Percentiles rank a stretch among this genome's conserved stretches.
Conservation (phyloP, 441 rosid genomes). For the Syzygium malaccense region DNA sequence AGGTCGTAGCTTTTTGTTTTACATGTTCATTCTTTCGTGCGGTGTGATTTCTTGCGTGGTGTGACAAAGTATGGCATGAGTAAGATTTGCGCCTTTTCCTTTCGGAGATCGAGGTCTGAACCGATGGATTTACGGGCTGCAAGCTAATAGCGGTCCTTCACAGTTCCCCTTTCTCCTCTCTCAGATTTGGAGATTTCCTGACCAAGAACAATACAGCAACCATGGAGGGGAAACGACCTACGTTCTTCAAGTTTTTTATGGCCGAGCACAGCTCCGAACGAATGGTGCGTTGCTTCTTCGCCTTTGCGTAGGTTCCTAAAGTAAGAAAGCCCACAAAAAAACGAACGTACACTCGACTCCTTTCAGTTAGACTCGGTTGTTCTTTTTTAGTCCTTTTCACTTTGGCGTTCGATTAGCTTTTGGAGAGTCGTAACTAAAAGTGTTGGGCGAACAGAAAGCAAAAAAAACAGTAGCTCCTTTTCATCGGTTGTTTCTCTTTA, state of each 20-base stretch:
- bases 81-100: no score
- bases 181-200: background rate
- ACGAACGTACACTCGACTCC: background rate
- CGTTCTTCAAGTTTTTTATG: background rate
- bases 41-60: no score
- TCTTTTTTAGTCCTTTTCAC: background rate
- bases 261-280: background rate
- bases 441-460: background rate
- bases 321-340: background rate
- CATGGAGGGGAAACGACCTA: background rate
- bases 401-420: background rate
- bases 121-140: background rate
- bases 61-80: no score
- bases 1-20: background rate
- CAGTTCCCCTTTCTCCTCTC: background rate
- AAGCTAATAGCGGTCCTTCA: background rate
- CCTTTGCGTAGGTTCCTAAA: background rate
- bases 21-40: background rate
- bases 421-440: background rate
- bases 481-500: background rate
- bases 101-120: background rate
- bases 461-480: background rate
- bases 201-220: background rate
- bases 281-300: background rate
- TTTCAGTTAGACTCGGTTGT: background rate